Percentiles rank a stretch among this genome's conserved stretches.
Conservation (phyloP, 2,329 filamentous ascomycete genomes). For the Tolypocladium inflatum region DNA sequence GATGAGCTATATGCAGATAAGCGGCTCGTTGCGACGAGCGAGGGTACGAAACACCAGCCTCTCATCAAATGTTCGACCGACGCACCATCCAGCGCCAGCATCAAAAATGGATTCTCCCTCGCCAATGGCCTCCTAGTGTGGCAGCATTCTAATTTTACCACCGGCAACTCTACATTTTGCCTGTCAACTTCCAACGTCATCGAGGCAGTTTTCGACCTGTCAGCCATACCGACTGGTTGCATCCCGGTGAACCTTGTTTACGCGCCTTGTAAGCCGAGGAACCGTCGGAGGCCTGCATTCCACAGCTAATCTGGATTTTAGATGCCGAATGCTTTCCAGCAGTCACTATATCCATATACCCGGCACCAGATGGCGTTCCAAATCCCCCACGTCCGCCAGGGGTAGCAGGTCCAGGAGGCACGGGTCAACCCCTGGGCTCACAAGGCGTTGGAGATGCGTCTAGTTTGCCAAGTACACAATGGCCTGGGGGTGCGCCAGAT, state of each 20-base stretch:
- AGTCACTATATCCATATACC: background rate
- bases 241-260: background rate
- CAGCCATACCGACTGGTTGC: background rate
- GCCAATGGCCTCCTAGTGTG: background rate
- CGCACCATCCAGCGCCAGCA: background rate
- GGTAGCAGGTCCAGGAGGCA: background rate
- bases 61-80: background rate
- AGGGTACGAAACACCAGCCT: background rate
- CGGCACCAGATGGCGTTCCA: background rate
- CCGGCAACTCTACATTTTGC: background rate
- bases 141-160: background rate
- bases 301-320: background rate
- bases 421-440: too few relatives aligned
- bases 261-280: background rate
- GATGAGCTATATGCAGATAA: background rate
- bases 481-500: too few relatives aligned
- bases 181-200: background rate
- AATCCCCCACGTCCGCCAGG: background rate
- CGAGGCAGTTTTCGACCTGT: background rate
- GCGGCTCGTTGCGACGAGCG: background rate
- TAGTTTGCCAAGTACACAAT: background rate
- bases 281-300: accelerated
- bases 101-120: background rate
- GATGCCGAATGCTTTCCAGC: background rate
- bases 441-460: background rate